Percentiles rank a stretch among this genome's conserved stretches.
These are phyloP conservation scores for Carpinus fangiana DNA, from an alignment of 306 rosid species.

Conservation along the genomic window DNA sequence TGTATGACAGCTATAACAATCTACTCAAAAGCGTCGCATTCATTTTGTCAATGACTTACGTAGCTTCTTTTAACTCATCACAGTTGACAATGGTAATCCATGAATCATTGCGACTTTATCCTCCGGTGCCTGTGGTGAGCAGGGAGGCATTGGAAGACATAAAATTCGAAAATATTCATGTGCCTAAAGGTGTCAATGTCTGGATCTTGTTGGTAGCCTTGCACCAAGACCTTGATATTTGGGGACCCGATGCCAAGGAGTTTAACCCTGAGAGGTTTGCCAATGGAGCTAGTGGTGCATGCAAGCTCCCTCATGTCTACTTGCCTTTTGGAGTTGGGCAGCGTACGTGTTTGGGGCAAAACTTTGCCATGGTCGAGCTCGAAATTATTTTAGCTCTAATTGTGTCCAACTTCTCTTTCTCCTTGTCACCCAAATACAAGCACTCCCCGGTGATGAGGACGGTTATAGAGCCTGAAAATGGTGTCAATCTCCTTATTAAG, in stretches of 20 bases:
- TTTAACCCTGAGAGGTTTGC: conserved; percentile 36
- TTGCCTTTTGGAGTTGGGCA: conserved; percentile 40
- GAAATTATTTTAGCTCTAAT: conserved; percentile 35
- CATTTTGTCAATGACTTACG: too few species aligned
- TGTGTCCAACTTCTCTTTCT: conserved; percentile 38
- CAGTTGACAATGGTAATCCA: conserved; percentile 36
- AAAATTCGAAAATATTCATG: conserved; percentile 23
- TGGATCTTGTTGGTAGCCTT: conserved; percentile 10
- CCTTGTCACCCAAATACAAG: conserved; percentile 38
- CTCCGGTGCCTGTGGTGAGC: conserved; percentile 15
- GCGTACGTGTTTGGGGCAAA: conserved; percentile 32
- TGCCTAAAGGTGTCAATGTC: conserved; percentile 20
- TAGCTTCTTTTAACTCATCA: not conserved
- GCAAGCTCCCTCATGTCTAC: conserved; percentile 32
- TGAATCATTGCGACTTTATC: conserved; percentile 31
- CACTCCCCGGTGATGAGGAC: conserved; percentile 30
- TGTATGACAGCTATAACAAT: not conserved
- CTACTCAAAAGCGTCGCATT: too few species aligned
- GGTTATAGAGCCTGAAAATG: conserved; percentile 38
- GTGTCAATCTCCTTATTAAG: conserved; percentile 35
- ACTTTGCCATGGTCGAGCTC: conserved; percentile 36
- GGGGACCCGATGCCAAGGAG: conserved; percentile 32
- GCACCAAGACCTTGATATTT: conserved; percentile 22
- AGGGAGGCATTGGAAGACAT: conserved; percentile 21
- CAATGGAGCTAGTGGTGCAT: conserved; percentile 29